Base-by-base conservation (phyloP, 1,284 basidiomycete genomes). In the Trichosporon asahii region DNA sequence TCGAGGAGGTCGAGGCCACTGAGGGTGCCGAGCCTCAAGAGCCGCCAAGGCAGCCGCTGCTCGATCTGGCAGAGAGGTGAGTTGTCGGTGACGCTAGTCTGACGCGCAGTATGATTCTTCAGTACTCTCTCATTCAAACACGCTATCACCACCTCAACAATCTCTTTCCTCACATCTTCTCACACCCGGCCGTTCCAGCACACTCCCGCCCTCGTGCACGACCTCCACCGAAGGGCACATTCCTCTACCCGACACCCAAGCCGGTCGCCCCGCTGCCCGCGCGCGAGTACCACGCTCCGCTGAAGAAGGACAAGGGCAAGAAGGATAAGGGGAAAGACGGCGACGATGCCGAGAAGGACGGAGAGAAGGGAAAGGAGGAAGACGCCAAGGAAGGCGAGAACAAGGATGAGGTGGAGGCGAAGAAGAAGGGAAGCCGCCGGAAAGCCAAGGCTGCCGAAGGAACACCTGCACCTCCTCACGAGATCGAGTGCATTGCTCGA, bases 161-260 rank as follows among this genome's bases (percentile, higher is more conserved):
- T 25, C 78, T 82, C n/a, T 71, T 82, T 11, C 81, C 81, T 1
- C 78, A 76, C 60, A 75, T 80, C 29, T 82, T 82, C 74, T 75
- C 77, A 0, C 81, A 82, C 68, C 80, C 79, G 2, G 75, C 77
- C 4, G 76, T 81, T 2, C 78, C 81, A 7, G 78, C 79, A 1
- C 74, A 81, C 70, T 75, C 67, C 60, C 74, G 74, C 64, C 81
- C 79, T 23, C 73, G 81, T 25, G 72, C 76, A 7, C 72, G 77
- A 35, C 76, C 73, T 4, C 74, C 75, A 0, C 77, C 77, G 0
- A 76, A 75, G 64, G 75, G 74, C 5, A 74, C 75, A 11, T 80
- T 82, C 53, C 55, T 76, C 3, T 82, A 77, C 67, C 81, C 80
- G 0, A 81, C 80, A 2, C 66, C 70, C 3, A 69, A 74, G n/a